Evolutionary conservation across 2,329 filamentous ascomycete species (phyloP).

Genomic region (Helotiales sp.): DNA sequence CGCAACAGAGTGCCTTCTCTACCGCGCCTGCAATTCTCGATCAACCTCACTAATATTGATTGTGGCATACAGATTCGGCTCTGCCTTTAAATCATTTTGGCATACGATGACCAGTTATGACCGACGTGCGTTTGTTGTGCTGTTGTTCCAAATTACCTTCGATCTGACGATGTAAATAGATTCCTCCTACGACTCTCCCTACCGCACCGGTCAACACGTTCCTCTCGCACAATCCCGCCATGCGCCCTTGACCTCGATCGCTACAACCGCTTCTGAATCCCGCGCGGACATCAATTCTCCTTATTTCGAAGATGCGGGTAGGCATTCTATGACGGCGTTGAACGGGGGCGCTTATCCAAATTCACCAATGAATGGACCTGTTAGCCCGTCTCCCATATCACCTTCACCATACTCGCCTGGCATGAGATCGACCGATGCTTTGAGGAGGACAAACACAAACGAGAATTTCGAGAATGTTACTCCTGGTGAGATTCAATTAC

Average conservation of each 20-base stretch:
- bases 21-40: constrained; percentile 16
- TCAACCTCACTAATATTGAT: constrained; percentile 18
- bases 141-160: constrained; percentile 23
- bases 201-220: constrained; percentile 86
- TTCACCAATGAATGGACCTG: constrained; percentile 38
- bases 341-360: constrained; percentile 58
- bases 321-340: constrained; percentile 50
- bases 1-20: constrained; percentile 2
- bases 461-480: constrained; percentile 70
- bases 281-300: constrained; percentile 78
- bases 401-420: constrained; percentile 89
- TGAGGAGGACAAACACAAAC: constrained; percentile 59
- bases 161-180: constrained; percentile 61
- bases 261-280: constrained; percentile 83
- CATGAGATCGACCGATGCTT: constrained; percentile 75
- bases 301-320: constrained; percentile 71
- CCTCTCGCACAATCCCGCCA: constrained; percentile 81
- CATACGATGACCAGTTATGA: constrained; percentile 77
- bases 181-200: constrained; percentile 89
- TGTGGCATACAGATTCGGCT: constrained; percentile 54
- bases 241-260: constrained; percentile 81
- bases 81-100: constrained; percentile 88
- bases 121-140: constrained; percentile 52
- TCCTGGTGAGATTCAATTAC: constrained; percentile 90
- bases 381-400: constrained; percentile 59